Evolutionary conservation across 371 early-diverging fungal species (phyloP), one percentile per base, ranked within the genome.

Genomic region (Mortierella sp.): DNA sequence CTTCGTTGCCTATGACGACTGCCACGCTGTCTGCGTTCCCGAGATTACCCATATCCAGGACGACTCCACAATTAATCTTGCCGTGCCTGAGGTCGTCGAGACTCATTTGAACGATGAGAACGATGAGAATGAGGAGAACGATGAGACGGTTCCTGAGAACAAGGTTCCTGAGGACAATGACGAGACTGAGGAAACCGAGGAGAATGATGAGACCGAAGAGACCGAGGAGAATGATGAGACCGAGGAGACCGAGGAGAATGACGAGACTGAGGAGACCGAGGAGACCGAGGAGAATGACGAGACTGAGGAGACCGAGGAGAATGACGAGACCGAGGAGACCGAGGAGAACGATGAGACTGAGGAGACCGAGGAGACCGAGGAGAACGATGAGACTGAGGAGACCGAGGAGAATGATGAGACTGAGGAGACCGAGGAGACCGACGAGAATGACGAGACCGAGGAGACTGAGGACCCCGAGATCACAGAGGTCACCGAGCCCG

Each of bases 191-290:
- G 43, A 55, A 37, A n/a, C n/a, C n/a, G n/a, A 66, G 22, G 64
- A 68, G 29, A 68, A 74, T 37, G 74, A 64, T 34, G 68, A 68
- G 37, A 68, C 68, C 47, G 74, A 68, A 34, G 66, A 72, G 44
- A 39, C 45, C 16, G 63, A 47, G 4, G 43, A 39, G 19, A 63
- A 70, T 37, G 34, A 37, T 7, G 40, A 50, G 39, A 68, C 14
- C 19, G 45, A 55, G 68, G 43, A 55, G 52, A 24, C 31, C 26
- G 41, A 22, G 53, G 40, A 37, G 41, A 37, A 19, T n/a, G n/a
- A n/a, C n/a, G 22, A 22, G 61, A 5, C 13, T 37, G 41, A 41
- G 40, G 64, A 64, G 64, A 64, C 4, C 16, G 14, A 4, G 64
- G 41, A 22, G 39, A 5, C 4, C n/a, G 52, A 48, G 52, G 47